Evolutionary conservation across 1,284 basidiomycete species (phyloP), one percentile per base, ranked within the genome.

Genomic region (Mrakiaceae sp.): DNA sequence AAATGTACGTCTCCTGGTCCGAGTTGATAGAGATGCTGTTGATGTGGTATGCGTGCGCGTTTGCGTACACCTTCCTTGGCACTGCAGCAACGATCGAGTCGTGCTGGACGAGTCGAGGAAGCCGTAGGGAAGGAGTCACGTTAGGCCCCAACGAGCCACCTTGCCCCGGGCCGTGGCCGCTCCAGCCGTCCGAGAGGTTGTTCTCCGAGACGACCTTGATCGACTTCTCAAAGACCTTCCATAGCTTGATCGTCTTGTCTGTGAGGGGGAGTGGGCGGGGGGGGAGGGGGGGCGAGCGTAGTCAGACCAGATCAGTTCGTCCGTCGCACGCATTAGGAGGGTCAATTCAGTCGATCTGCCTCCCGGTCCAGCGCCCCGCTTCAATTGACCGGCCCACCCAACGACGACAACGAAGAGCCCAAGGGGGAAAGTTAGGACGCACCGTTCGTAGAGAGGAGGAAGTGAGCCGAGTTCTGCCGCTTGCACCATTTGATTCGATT

Each of bases 401-500:
- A 27, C 27, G 27, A 27, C 10, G 12, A 27, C 52, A 11, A 27
- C 14, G 40, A 52, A 11, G n/a, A 51, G 50, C 46, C 12, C 53
- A 43, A 49, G 39, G 9, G 4, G 27, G 52, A n/a, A 27, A 14
- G 16, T 5, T 11, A 44, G 10, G 59, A 76, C 81, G 70, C 68
- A 91, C 93, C 93, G 74, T 98, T 98, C 54, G 96, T 98, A 66
- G 93, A 96, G 67, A 99, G 79, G 66, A 99, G 79, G 78, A 99
- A 98, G 78, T 99, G 96, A 57, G 96, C 93, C 46, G 89, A 83
- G 74, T 98, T 98, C 79, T 98, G 94, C 69, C 96, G 85, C 80
- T 87, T 93, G 82, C 94, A 98, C 96, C 96, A 98, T 77, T 94
- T 91, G 83, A 98, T 99, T 84, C 97, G 91, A 82, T 98, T 98